Percentiles rank a stretch among this genome's conserved stretches.
Conservation (phyloP, 805 yeast genomes). For the Yamadazyma endophytica region DNA sequence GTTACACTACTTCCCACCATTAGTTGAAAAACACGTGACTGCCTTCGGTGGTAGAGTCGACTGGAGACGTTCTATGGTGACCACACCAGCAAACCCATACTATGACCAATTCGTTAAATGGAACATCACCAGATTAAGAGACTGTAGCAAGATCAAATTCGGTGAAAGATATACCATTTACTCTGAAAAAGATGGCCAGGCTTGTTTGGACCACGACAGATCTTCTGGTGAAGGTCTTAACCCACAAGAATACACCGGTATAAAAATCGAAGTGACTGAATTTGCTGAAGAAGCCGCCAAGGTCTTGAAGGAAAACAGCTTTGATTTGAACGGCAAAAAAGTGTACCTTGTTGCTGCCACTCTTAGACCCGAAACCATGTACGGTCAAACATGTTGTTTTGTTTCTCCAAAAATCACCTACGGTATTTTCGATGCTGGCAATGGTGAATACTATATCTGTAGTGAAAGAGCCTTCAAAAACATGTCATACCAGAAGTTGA, state of each 20-base stretch:
- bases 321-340: conserved; percentile 52
- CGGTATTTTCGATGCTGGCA: conserved; percentile 86
- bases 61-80: conserved; percentile 95
- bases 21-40: conserved; percentile 75
- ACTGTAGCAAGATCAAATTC: conserved; percentile 85
- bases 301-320: conserved; percentile 42
- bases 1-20: conserved; percentile 89
- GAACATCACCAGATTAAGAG: conserved; percentile 90
- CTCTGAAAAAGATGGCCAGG: conserved; percentile 97
- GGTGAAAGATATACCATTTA: conserved; percentile 98
- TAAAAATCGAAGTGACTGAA: conserved; percentile 73
- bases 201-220: conserved; percentile 99
- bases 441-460: conserved; percentile 70
- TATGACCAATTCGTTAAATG: conserved; percentile 93
- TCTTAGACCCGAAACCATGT: conserved; percentile 97
- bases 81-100: conserved; percentile 93
- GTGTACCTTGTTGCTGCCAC: conserved; percentile 92
- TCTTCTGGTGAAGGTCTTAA: conserved; percentile 94
- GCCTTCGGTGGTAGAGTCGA: conserved; percentile 90
- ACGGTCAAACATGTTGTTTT: conserved; percentile 97
- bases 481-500: conserved; percentile 91
- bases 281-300: conserved; percentile 56
- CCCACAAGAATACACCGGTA: conserved; percentile 94
- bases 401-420: conserved; percentile 92
- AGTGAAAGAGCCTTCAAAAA: conserved; percentile 96